A percentile compares a stretch with the other conserved stretches of the same genome.
phyloP scores from a whole-genome alignment of 805 yeast species.

The Cyberlindnera mycetangii region DNA sequence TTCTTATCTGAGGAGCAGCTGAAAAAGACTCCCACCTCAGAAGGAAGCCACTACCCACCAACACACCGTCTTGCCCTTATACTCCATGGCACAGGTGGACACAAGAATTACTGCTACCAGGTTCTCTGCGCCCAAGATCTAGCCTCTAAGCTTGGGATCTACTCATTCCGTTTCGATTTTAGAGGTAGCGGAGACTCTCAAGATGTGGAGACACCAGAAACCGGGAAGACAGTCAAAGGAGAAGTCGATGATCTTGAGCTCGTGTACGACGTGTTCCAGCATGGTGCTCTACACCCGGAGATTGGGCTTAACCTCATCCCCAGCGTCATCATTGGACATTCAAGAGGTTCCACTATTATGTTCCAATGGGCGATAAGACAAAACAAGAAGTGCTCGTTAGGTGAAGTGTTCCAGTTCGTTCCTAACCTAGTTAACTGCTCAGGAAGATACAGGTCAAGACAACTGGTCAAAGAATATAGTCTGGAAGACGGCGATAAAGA shows the following conservation, averaged over 20 bases:
- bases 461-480: conserved; percentile 21
- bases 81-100: conserved; percentile 85
- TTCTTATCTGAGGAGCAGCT: conserved; percentile 20
- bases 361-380: conserved; percentile 63
- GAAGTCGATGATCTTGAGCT: conserved; percentile 68
- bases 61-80: conserved; percentile 55
- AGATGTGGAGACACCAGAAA: conserved; percentile 28
- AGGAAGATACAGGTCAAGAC: conserved; percentile 51
- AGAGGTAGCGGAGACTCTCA: conserved; percentile 81
- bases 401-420: conserved; percentile 39
- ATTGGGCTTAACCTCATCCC: conserved; percentile 43
- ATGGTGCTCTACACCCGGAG: conserved; percentile 26
- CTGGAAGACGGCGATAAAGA: conserved; percentile 1
- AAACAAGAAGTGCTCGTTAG: conserved; percentile 33
- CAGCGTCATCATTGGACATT: conserved; percentile 68
- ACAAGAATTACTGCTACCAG: conserved; percentile 76
- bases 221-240: conserved; percentile 56
- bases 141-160: conserved; percentile 56
- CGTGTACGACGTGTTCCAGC: conserved; percentile 32
- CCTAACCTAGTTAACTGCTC: conserved; percentile 72
- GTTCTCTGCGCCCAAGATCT: conserved; percentile 55
- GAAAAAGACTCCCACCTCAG: conserved; percentile 10
- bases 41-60: conserved; percentile 28
- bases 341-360: conserved; percentile 76
- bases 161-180: conserved; percentile 76